A percentile compares a stretch with the other conserved stretches of the same genome.
These are phyloP conservation scores for Hydnomerulius pinastri DNA, from an alignment of 768 basidiomycete species.

Conservation along the genomic window DNA sequence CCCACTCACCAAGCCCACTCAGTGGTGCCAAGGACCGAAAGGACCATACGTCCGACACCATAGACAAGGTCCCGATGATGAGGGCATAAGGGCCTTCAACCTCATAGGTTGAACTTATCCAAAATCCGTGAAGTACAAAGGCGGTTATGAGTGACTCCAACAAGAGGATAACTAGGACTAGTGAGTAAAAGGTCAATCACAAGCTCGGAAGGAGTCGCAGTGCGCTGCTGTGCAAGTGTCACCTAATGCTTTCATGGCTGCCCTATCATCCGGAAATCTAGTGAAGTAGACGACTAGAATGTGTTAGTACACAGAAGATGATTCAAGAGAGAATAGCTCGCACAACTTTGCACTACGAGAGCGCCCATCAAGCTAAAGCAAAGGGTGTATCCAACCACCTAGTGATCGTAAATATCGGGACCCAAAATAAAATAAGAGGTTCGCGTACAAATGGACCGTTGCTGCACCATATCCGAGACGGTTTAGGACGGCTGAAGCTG, in stretches of 20 bases:
- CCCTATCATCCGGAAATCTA: conserved; percentile 16
- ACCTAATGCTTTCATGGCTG: conserved; percentile 17
- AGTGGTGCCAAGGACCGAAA: conserved; percentile 5
- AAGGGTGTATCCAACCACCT: conserved; percentile 19
- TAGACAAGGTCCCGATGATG: background rate
- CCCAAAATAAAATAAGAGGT: background rate
- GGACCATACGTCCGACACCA: no score
- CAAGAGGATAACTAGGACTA: conserved; percentile 13
- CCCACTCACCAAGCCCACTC: conserved; percentile 19
- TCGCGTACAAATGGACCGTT: conserved; percentile 17
- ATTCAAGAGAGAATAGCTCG: background rate
- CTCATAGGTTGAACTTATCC: background rate
- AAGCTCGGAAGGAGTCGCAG: background rate
- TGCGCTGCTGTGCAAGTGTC: no score
- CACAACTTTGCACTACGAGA: conserved; percentile 17
- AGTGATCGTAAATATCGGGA: background rate
- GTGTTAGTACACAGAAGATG: background rate
- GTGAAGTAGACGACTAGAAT: conserved; percentile 20
- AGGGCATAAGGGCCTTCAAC: background rate
- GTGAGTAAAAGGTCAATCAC: background rate
- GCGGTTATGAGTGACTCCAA: conserved; percentile 18
- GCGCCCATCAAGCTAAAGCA: conserved; percentile 17
- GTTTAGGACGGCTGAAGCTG: no score
- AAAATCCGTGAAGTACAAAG: conserved; percentile 14
- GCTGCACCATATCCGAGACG: no score